These are phyloP conservation scores for Lentinula sp. DNA, from an alignment of 768 basidiomycete genomes.

Conservation along the genomic window DNA sequence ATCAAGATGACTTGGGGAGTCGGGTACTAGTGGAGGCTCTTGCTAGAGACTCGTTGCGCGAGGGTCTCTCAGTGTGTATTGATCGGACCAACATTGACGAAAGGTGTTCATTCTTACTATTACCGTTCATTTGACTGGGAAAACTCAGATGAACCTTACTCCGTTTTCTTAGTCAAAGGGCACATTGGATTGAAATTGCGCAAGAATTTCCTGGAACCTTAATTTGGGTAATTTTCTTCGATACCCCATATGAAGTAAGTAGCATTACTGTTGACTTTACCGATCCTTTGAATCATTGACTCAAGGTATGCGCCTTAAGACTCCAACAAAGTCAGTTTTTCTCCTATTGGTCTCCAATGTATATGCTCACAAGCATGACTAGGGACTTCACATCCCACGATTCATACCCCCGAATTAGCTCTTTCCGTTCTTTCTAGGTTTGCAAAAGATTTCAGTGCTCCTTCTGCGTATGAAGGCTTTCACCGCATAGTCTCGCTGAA, in stretches of 20 bases:
- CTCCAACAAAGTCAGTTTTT: slow-evolving; percentile 48
- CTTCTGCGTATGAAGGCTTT: slow-evolving; percentile 56
- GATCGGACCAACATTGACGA: slow-evolving; percentile 76
- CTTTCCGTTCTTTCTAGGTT: slow-evolving; percentile 61
- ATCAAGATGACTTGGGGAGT: slow-evolving; percentile 75
- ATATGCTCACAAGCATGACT: slow-evolving; percentile 6
- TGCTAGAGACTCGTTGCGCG: slow-evolving; percentile 41
- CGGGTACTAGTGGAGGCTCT: slow-evolving; percentile 59
- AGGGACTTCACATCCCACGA: slow-evolving; percentile 77
- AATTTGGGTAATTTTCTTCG: slow-evolving; percentile 73
- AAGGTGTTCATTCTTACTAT: slow-evolving; percentile 34
- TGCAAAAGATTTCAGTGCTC: slow-evolving; percentile 51
- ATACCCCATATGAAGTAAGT: slow-evolving; percentile 69
- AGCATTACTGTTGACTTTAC: slow-evolving; percentile 1
- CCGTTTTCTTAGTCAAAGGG: slow-evolving; percentile 46
- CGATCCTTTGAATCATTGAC: slow-evolving; percentile 1
- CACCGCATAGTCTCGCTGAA: slow-evolving; percentile 48
- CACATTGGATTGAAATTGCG: slow-evolving; percentile 72
- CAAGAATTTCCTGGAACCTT: slow-evolving; percentile 54
- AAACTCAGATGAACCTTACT: background rate
- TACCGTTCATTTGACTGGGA: too few species aligned
- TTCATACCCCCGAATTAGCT: slow-evolving; percentile 53
- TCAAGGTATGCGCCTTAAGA: slow-evolving; percentile 56
- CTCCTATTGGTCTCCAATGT: background rate
- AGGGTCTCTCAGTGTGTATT: slow-evolving; percentile 70